Conservation (phyloP, 2,329 filamentous ascomycete species). For the Monilinia polystroma region DNA sequence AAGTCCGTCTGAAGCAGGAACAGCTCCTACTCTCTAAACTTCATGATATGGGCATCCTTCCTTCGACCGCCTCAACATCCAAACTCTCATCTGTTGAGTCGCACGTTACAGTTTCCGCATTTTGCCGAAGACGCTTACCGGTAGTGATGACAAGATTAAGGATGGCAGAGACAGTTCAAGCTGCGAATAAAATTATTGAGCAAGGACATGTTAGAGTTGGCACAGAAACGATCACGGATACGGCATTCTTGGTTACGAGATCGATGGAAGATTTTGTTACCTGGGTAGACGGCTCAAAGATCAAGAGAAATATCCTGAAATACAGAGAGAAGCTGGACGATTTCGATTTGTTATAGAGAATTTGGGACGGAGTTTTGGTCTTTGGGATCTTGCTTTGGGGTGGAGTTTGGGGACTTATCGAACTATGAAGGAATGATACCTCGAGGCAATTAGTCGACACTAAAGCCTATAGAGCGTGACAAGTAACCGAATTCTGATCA, state of each 20-base stretch:
- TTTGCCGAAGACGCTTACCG: conserved; percentile 78
- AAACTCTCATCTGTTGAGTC: conserved; percentile 85
- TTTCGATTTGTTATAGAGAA: conserved; percentile 75
- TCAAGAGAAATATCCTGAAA: conserved; percentile 93
- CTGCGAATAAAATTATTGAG: conserved; percentile 84
- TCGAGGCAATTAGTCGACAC: not conserved
- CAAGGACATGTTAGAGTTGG: conserved; percentile 92
- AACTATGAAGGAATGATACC: not conserved
- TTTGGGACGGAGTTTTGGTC: conserved; percentile 15
- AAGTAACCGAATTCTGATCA: not conserved
- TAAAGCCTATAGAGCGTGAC: not conserved
- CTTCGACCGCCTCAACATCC: conserved; percentile 59
- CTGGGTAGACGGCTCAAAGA: conserved; percentile 94
- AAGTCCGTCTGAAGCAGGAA: conserved; percentile 80
- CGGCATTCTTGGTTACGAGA: conserved; percentile 83
- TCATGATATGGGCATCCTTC: conserved; percentile 85
- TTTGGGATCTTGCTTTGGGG: conserved; percentile 4
- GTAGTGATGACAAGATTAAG: conserved; percentile 87
- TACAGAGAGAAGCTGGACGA: conserved; percentile 95
- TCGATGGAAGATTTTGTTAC: conserved; percentile 96
- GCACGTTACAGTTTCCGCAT: conserved; percentile 82
- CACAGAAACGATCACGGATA: conserved; percentile 85
- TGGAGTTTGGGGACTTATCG: not conserved
- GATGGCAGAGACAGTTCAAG: conserved; percentile 89
- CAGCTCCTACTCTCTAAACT: conserved; percentile 86